Percentiles rank a stretch among this genome's conserved stretches.
phyloP scores from a whole-genome alignment of 148 eudicot species.

The Fagopyrum homotropicum region DNA sequence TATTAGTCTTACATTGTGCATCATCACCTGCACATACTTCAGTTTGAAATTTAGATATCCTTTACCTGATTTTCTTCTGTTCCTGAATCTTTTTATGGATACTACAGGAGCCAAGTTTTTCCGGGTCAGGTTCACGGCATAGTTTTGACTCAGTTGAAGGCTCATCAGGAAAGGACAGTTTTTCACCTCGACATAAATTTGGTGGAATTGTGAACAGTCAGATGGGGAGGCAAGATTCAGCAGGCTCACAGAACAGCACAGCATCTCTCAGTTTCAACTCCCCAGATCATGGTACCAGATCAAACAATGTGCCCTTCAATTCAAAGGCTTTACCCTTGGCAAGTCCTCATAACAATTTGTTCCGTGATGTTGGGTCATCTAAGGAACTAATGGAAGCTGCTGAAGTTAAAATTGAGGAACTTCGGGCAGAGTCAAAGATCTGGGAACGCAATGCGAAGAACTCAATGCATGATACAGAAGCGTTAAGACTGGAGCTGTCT shows the following conservation, averaged over 20 bases:
- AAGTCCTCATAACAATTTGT: conserved; percentile 22
- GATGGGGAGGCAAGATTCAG: conserved; percentile 34
- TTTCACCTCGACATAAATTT: conserved; percentile 25
- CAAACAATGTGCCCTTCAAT: conserved; percentile 27
- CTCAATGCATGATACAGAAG: conserved; percentile 52
- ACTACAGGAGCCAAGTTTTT: conserved; percentile 56
- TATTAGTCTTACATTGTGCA: not conserved
- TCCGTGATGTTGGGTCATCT: conserved; percentile 39
- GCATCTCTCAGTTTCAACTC: conserved; percentile 21
- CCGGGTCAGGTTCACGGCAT: conserved; percentile 40
- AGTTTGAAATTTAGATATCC: not conserved
- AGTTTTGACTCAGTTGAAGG: conserved; percentile 48
- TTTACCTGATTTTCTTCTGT: not conserved
- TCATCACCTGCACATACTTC: not conserved
- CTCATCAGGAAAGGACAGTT: conserved; percentile 35
- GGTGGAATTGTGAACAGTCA: conserved; percentile 22
- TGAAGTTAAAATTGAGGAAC: conserved; percentile 65
- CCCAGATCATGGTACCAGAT: conserved; percentile 25
- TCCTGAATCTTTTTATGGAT: conserved; percentile 6
- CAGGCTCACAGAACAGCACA: conserved; percentile 28
- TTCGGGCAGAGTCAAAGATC: conserved; percentile 59
- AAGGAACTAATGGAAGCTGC: conserved; percentile 64
- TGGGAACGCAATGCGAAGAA: conserved; percentile 82
- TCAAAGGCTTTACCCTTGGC: conserved; percentile 24
- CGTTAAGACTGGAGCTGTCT: conserved; percentile 43